A percentile compares a stretch with the other conserved stretches of the same genome.
Conservation (phyloP, 495 filamentous ascomycete genomes). For the Aspergillus carlsbadensis region DNA sequence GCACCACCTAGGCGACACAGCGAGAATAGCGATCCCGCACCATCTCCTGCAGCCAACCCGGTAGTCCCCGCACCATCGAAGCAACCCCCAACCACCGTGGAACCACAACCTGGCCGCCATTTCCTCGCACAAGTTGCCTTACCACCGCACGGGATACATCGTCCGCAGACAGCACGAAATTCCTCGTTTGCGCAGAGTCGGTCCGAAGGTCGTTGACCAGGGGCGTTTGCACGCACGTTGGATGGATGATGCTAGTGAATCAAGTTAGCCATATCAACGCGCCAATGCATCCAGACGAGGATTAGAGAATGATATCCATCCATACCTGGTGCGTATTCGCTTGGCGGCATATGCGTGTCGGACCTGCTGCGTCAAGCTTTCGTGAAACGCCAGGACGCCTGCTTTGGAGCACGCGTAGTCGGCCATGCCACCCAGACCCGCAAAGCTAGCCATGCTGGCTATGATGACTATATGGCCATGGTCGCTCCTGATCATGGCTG, state of each 20-base stretch:
- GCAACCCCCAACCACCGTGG: constrained; percentile 19
- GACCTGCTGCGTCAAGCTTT: constrained; percentile 46
- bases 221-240: constrained; percentile 45
- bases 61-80: constrained; percentile 36
- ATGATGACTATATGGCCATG: constrained; percentile 61
- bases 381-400: constrained; percentile 55
- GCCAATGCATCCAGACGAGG: neutral
- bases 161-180: constrained; percentile 38
- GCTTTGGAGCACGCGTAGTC: constrained; percentile 60
- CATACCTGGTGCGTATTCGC: constrained; percentile 45
- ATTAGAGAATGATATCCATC: no score
- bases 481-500: constrained; percentile 56
- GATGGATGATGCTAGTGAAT: constrained; percentile 41
- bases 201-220: constrained; percentile 44
- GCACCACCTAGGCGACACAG: no score
- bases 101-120: constrained; percentile 43
- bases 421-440: constrained; percentile 46
- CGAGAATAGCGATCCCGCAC: no score
- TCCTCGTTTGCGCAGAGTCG: constrained; percentile 36
- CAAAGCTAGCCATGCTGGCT: constrained; percentile 56
- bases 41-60: constrained; percentile 40
- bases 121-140: constrained; percentile 40
- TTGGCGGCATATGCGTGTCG: no score
- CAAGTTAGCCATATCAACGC: neutral
- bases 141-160: constrained; percentile 38